phyloP scores from a whole-genome alignment of 768 basidiomycete species.

The Phaeotremella fagi region DNA sequence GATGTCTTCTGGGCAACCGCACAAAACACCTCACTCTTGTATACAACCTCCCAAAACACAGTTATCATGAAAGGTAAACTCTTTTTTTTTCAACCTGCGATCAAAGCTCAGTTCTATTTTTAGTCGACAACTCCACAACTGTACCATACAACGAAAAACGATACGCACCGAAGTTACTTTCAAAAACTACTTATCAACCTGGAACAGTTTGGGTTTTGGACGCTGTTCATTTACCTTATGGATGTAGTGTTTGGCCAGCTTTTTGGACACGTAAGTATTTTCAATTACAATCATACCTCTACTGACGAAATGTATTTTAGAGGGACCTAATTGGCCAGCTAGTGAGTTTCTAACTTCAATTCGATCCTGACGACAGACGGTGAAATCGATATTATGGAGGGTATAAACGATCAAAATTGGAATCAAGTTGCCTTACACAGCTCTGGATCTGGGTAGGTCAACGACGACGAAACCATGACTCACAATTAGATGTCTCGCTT shows the following conservation, averaged over 20 bases:
- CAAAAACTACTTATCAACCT: conserved; percentile 38
- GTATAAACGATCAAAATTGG: conserved; percentile 62
- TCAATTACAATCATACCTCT: not conserved
- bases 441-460: conserved; percentile 49
- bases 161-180: conserved; percentile 42
- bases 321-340: conserved; percentile 34
- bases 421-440: conserved; percentile 77
- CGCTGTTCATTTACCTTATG: conserved; percentile 53
- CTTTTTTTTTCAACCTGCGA: not conserved
- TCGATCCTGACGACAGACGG: conserved; percentile 11
- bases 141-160: conserved; percentile 47
- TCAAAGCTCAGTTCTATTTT: too few relatives aligned
- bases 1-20: conserved; percentile 42
- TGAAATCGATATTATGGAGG: conserved; percentile 78
- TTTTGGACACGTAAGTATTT: conserved; percentile 37
- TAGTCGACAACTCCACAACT: conserved; percentile 40
- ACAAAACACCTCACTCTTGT: conserved; percentile 31
- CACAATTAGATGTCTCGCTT: conserved; percentile 15
- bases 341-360: conserved; percentile 6
- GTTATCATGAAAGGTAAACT: conserved; percentile 37
- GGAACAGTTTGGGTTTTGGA: conserved; percentile 47
- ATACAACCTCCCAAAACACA: conserved; percentile 17
- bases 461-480: not conserved
- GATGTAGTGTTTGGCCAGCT: conserved; percentile 54
- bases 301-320: conserved; percentile 12